Conservation (phyloP, 2,329 filamentous ascomycete genomes). For the Aspergillus ochraceus region DNA sequence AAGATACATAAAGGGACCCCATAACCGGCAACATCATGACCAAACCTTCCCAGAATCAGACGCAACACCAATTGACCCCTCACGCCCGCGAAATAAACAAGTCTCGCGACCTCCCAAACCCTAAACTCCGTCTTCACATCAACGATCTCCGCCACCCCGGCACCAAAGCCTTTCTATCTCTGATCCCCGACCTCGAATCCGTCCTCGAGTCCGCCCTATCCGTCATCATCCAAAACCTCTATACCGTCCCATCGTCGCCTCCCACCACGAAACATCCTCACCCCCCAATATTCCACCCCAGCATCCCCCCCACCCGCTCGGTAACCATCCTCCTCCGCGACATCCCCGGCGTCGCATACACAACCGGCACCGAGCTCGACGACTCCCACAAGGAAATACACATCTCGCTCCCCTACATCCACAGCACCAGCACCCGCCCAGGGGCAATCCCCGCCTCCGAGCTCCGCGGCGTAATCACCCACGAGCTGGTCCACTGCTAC, state of each 20-base stretch:
- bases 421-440: conserved; percentile 21
- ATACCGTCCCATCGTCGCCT: conserved; percentile 43
- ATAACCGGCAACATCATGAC: background rate
- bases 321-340: conserved; percentile 78
- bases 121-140: conserved; percentile 38
- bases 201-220: conserved; percentile 64
- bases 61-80: background rate
- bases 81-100: background rate
- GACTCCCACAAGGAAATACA: conserved; percentile 91
- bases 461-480: conserved; percentile 78
- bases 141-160: conserved; percentile 49
- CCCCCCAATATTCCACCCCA: conserved; percentile 29
- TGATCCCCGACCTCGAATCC: conserved; percentile 60
- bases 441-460: conserved; percentile 50
- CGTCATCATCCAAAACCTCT: conserved; percentile 72
- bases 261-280: conserved; percentile 9
- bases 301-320: conserved; percentile 69
- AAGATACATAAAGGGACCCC: background rate
- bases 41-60: background rate
- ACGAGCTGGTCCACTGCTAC: conserved; percentile 94
- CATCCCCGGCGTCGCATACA: conserved; percentile 87
- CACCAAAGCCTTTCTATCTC: conserved; percentile 59
- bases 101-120: conserved; percentile 20
- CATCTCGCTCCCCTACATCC: conserved; percentile 75
- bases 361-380: conserved; percentile 76